phyloP scores from a whole-genome alignment of 306 rosid genomes.

The Pterocarpus macrocarpus region DNA sequence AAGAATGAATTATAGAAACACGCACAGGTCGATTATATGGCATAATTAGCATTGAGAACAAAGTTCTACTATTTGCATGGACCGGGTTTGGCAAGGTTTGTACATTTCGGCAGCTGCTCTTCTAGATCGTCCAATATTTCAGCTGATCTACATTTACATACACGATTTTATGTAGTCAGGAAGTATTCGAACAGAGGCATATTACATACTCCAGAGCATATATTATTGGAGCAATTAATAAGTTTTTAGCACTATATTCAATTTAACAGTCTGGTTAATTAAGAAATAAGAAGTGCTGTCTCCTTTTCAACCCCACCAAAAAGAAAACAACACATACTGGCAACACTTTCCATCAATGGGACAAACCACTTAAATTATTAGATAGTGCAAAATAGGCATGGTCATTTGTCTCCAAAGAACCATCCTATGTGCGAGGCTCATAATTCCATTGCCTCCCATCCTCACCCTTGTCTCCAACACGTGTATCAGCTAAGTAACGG shows the following conservation, averaged over 20 bases:
- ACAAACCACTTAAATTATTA: not conserved
- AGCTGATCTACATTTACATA: not conserved
- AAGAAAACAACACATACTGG: too few relatives aligned
- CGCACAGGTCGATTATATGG: too few relatives aligned
- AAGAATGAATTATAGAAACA: too few relatives aligned
- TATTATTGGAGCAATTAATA: not conserved
- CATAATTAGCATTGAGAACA: too few relatives aligned
- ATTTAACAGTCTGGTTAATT: too few relatives aligned
- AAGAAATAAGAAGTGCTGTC: not conserved
- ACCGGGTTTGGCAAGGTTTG: too few relatives aligned
- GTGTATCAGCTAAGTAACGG: not conserved
- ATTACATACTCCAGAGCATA: not conserved
- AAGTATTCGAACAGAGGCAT: not conserved
- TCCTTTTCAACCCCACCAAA: not conserved
- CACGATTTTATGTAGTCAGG: not conserved
- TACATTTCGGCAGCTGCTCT: too few relatives aligned
- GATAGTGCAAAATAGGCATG: not conserved
- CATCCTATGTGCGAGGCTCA: too few relatives aligned
- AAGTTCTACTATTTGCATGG: too few relatives aligned
- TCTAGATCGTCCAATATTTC: not conserved
- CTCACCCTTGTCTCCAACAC: not conserved
- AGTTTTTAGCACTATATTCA: not conserved
- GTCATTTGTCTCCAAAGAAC: not conserved
- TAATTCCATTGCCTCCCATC: not conserved
- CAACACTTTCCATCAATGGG: not conserved